phyloP scores from a whole-genome alignment of 2,329 filamentous ascomycete genomes.

The Botrytis aclada region DNA sequence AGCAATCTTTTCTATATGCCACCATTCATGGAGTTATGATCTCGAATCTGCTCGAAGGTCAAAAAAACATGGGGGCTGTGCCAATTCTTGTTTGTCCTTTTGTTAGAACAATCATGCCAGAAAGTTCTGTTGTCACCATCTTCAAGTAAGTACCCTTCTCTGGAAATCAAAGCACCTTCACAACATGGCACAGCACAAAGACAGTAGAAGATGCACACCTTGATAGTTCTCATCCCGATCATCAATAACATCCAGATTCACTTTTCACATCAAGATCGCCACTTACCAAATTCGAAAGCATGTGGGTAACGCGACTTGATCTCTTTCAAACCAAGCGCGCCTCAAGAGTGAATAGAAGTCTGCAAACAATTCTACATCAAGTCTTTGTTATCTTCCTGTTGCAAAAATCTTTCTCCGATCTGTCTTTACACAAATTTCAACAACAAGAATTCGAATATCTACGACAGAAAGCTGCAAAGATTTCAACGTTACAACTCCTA shows the following conservation, averaged over 20 bases:
- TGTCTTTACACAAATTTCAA: background rate
- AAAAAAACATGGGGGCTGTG: background rate
- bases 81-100: background rate
- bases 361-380: background rate
- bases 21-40: background rate
- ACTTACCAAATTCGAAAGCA: background rate
- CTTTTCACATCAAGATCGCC: background rate
- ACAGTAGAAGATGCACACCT: background rate
- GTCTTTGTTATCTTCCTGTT: background rate
- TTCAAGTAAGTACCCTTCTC: background rate
- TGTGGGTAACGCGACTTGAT: background rate
- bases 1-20: background rate
- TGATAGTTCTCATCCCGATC: background rate
- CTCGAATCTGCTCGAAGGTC: background rate
- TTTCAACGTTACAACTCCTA: background rate
- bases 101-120: background rate
- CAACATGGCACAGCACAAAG: background rate
- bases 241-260: background rate
- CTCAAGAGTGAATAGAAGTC: constrained; percentile 1
- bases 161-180: background rate
- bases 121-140: background rate
- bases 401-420: background rate
- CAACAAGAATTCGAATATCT: background rate
- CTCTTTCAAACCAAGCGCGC: background rate
- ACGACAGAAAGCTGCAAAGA: background rate